Percentiles rank a stretch among this genome's conserved stretches.
These are phyloP conservation scores for Logfia minima DNA, from an alignment of 129 eudicot species.

Conservation along the genomic window DNA sequence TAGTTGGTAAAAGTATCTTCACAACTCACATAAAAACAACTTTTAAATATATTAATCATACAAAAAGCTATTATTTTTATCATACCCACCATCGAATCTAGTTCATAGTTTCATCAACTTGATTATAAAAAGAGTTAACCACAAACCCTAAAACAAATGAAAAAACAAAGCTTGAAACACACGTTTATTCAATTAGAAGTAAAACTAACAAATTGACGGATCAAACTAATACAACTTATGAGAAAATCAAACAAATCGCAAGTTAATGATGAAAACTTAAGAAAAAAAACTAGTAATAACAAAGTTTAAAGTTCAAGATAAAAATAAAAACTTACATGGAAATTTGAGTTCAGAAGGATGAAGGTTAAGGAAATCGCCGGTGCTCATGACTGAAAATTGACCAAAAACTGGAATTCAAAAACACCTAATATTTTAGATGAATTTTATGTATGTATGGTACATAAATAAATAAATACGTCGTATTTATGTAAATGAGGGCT, in stretches of 20 bases:
- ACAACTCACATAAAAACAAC: neutral
- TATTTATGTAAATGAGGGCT: neutral
- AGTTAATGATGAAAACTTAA: neutral
- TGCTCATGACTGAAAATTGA: slow-evolving; percentile 47
- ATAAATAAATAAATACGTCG: no score
- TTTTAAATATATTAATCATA: slow-evolving; percentile 16
- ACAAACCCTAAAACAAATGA: slow-evolving; percentile 17
- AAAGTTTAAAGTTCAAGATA: neutral
- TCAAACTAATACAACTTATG: neutral
- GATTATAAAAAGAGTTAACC: neutral
- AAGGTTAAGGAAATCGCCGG: slow-evolving; percentile 69
- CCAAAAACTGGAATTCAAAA: slow-evolving; percentile 8
- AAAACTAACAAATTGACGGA: neutral
- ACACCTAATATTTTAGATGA: slow-evolving; percentile 10
- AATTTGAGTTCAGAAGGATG: slow-evolving; percentile 92
- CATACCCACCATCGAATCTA: neutral
- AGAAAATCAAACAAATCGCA: slow-evolving; percentile 13
- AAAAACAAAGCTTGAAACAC: slow-evolving; percentile 2
- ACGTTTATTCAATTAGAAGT: neutral
- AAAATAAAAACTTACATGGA: slow-evolving; percentile 53
- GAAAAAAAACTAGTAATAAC: neutral
- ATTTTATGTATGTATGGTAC: neutral
- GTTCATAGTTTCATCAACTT: slow-evolving; percentile 3
- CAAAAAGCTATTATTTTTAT: slow-evolving; percentile 12
- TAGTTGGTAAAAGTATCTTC: slow-evolving; percentile 21